Base-by-base conservation (phyloP, 352 stramenopile genomes). In the Phytophthora hybrid region DNA sequence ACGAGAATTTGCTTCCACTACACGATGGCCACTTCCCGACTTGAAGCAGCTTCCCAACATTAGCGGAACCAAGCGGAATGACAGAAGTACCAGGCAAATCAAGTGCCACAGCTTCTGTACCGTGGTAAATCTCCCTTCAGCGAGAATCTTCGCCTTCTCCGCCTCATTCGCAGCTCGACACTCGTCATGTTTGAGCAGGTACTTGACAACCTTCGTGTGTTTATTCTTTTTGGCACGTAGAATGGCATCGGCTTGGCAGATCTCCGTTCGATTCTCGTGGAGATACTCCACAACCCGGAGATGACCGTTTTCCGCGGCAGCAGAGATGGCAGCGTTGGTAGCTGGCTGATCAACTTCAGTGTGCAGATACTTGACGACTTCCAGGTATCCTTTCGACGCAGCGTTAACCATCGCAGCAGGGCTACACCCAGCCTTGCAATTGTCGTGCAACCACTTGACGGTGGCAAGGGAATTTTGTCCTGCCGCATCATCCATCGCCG, bases 281-380 rank as follows among this genome's bases (percentile, higher is more conserved):
- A 73, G 66, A 68, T 54, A 73, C 4, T 73, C 23, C 16, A 73
- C 66, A 16, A 73, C 58, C 5, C 8, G 23, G n/a, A 63, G 19
- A 23, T 73, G 66, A 11, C 68, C 68, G 34, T 74, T 65, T 29
- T 71, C 54, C n/a, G 68, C 61, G 4, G 68, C 68, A 26, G 26
- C 55, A 2, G n/a, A 9, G 23, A 75, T 71, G 3, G 63, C 57
- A 62, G 62, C 39, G 18, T 63, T 66, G 23, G 63, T 73, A 49
- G 14, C 61, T 46, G 19, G 34, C 16, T 71, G 61, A 26, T 61
- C 19, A 29, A 71, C 39, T 3, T 69, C 51, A 3, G 14, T 18
- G 19, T 76, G 47, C 14, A 81, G 47, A 44, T 69, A 82, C 39
- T 73, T 59, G 21, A 81, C 66, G 1, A 78, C 31, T 31, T 76